Evolutionary conservation across 441 rosid species (phyloP).

Genomic region (Pelargonium cotyledonis): DNA sequence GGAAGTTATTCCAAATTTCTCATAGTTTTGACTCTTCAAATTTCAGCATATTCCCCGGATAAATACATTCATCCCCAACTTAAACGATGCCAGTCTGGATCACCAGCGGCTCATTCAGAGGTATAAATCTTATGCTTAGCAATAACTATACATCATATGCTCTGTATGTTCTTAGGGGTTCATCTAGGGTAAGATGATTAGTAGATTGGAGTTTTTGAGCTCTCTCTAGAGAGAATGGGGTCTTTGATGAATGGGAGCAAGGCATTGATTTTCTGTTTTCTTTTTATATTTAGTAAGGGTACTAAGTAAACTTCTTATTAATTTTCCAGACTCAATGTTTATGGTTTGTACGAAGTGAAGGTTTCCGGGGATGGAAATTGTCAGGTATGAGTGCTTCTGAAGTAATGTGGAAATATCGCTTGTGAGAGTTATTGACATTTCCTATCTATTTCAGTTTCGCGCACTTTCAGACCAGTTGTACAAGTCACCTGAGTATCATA

Average conservation of each 20-base stretch:
- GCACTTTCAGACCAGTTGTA: constrained; percentile 89
- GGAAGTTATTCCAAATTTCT: constrained; percentile 17
- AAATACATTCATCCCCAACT: constrained; percentile 68
- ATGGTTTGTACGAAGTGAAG: constrained; percentile 77
- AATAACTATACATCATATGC: constrained; percentile 4
- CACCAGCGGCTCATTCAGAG: constrained; percentile 86
- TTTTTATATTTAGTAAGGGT: constrained; percentile 6
- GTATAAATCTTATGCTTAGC: constrained; percentile 28
- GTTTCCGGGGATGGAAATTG: constrained; percentile 98
- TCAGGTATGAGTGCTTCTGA: constrained; percentile 46
- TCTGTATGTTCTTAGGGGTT: not conserved
- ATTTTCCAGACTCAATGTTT: constrained; percentile 56
- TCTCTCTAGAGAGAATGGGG: constrained; percentile 1
- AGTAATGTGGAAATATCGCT: constrained; percentile 12
- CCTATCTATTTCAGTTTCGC: constrained; percentile 56
- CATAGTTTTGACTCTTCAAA: constrained; percentile 3
- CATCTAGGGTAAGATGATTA: not conserved
- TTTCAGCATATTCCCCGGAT: constrained; percentile 79
- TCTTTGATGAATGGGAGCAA: not conserved
- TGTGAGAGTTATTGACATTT: constrained; percentile 3
- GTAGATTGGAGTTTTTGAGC: not conserved
- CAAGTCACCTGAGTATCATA: constrained; percentile 83
- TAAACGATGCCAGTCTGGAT: constrained; percentile 74
- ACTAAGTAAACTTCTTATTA: constrained; percentile 12
- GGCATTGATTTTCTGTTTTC: constrained; percentile 4